Evolutionary conservation across 257 asterid genomes (phyloP), one percentile per base, ranked within the genome.

Genomic region (Gynochthodes officinalis): DNA sequence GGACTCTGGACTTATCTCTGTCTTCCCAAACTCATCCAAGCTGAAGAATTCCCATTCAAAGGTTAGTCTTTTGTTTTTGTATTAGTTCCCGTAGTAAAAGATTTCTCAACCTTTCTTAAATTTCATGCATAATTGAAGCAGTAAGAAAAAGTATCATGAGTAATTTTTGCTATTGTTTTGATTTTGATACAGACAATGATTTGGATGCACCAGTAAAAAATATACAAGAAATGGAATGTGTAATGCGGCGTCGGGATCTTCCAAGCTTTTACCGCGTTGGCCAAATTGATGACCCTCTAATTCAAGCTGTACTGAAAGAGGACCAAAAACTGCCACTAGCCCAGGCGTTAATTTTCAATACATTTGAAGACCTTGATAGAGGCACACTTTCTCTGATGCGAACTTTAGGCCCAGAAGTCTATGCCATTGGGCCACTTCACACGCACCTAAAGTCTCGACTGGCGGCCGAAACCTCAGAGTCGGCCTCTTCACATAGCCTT

Each of bases 381-480:
- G 86, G 90, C 9, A 60, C 86, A 8, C 52, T 91, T 7, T 58
- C 84, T 1, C 83, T 81, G 5, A 53, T 91, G 49, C 82, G 67
- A 18, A 66, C 67, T 23, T 42, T 84, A 10, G 76, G 81, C 42
- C 91, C 88, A 5, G 81, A 84, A n/a, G 64, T 87, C 39, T 90
- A 87, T 44, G 82, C 86, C 5, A 33, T 89, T 2, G 97, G 96
- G n/a, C 97, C 97, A 0, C 84, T 90, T 43, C 93, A 90, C 39
- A 19, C 85, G 0, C 94, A 84, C 69, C 54, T 86, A 3, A 86
- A 76, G 73, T 12, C 83, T 7, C 27, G 75, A 62, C 71, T 76
- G 0, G 58, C 64, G 5, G 43, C 42, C 7, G 23, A 5, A 0
- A 13, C n/a, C 30, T 9, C 32, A n/a, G 19, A 27, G 30, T 15